Evolutionary conservation across 2,329 filamentous ascomycete genomes (phyloP), one percentile per base, ranked within the genome.

Genomic region (Dactylellina parvicollis): DNA sequence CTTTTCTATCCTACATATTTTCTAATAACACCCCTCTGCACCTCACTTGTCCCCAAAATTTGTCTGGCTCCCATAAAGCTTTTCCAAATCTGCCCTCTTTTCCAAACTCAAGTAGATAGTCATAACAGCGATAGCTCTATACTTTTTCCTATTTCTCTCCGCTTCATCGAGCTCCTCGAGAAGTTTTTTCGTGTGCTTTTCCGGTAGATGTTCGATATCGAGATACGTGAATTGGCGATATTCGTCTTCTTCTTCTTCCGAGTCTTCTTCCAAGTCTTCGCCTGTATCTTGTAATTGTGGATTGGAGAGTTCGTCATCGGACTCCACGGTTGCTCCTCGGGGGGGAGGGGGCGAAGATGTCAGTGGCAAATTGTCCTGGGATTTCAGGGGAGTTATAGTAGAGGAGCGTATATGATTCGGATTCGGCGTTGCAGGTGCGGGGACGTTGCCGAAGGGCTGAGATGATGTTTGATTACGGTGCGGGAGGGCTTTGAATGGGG

Each of bases 61-160:
- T n/a, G 67, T 72, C 59, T 72, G 67, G 9, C 42, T 34, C 4
- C 67, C 67, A 49, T 65, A 60, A 20, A 65, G 14, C 36, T 60
- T 65, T 16, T 72, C 67, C 24, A 72, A 59, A 52, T 72, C 67
- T 5, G 10, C 16, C 2, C 46, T 47, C 36, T 64, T 64, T 24
- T 65, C 57, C 22, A 72, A 49, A 49, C 59, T 65, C n/a, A 72
- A 12, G 30, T 56, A 72, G 26, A 72, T 65, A 28, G 67, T 72
- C 67, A 72, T 65, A 22, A 72, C 20, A 28, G 67, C 59, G 2
- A 72, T 60, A 22, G 67, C 67, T 36, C 67, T 57, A 18, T 65
- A 65, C 38, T 72, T 72, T 24, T 59, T 72, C 36, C 67, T 50
- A 30, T 65, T 72, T 18, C 67, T 64, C 32, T 72, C 67, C 20